Evolutionary conservation across 768 basidiomycete genomes (phyloP), one percentile per base, ranked within the genome.

Genomic region (Crepidotus variabilis): DNA sequence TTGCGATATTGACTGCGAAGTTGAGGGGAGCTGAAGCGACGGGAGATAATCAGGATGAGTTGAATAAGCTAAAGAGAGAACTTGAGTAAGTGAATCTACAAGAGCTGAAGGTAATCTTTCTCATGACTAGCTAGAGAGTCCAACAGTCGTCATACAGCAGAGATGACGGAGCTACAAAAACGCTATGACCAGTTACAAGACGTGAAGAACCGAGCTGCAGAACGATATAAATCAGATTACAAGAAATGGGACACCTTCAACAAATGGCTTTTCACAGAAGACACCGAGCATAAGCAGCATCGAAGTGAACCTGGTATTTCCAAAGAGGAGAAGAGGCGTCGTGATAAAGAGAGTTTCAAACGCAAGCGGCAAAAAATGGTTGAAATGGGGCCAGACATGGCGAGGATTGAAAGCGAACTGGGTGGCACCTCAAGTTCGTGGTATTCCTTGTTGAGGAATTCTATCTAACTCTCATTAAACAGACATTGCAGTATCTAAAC

Each of bases 171-270:
- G 8, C 67, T 83, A 2, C 62, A 75, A 54, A 61, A 52, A 33
- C 74, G 74, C 11, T 83, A 80, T 55, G 79, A 83, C 39, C 72
- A 71, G 0, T 69, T 88, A 0, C 57, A 68, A 5, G 69, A 71
- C 36, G 70, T 73, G 24, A 78, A 78, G 53, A 72, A 76, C 51
- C 75, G 78, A 0, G 77, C 78, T 11, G 75, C 74, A 10, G 71
- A 67, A 20, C 77, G 75, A 18, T 83, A 82, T 66, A 75, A 78
- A 57, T 56, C 59, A 18, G 81, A 87, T 64, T 84, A 77, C 67
- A 77, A 77, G 65, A 79, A 74, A 56, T 87, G 82, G 82, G 68
- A 68, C 45, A 63, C 61, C 14, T 73, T 81, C 61, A 77, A 76
- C 51, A 58, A 66, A 24, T 83, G 76, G 78, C 60, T 81, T 4